Percentiles rank a stretch among this genome's conserved stretches.
Conservation (phyloP, 805 yeast species). For the Saccharomycopsis fermentans region DNA sequence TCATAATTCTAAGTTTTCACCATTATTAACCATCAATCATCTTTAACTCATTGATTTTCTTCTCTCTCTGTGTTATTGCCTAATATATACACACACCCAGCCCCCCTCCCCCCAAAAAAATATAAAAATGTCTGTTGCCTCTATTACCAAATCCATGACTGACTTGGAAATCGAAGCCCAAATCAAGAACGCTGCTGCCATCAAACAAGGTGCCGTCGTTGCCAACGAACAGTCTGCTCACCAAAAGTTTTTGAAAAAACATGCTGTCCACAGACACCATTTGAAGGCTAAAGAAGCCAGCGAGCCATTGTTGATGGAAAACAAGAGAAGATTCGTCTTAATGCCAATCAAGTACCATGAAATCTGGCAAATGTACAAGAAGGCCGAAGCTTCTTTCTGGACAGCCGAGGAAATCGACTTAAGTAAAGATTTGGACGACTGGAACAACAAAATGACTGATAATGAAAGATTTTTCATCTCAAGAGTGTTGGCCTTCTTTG, state of each 20-base stretch:
- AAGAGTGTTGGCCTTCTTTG: slow-evolving; percentile 92
- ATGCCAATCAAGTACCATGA: slow-evolving; percentile 97
- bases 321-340: slow-evolving; percentile 79
- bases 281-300: slow-evolving; percentile 70
- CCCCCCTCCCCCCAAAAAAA: too few relatives aligned
- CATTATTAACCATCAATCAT: not conserved
- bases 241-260: slow-evolving; percentile 45
- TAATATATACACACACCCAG: too few relatives aligned
- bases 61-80: too few relatives aligned
- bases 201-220: slow-evolving; percentile 10
- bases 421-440: slow-evolving; percentile 82
- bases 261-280: slow-evolving; percentile 60
- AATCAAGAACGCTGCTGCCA: slow-evolving; percentile 12
- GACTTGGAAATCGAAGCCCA: slow-evolving; percentile 2
- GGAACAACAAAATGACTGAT: slow-evolving; percentile 82
- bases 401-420: slow-evolving; percentile 98
- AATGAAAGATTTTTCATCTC: slow-evolving; percentile 91
- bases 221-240: slow-evolving; percentile 29
- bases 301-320: slow-evolving; percentile 82
- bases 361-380: slow-evolving; percentile 97
- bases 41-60: too few relatives aligned
- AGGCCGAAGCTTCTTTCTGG: slow-evolving; percentile 99
- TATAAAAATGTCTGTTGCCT: slow-evolving; percentile 1
- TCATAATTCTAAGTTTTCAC: too few relatives aligned
- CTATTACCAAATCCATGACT: not conserved